Percentiles rank a stretch among this genome's conserved stretches.
Evolutionary conservation across 257 asterid species (phyloP).

Genomic region (Solanum tarijense): DNA sequence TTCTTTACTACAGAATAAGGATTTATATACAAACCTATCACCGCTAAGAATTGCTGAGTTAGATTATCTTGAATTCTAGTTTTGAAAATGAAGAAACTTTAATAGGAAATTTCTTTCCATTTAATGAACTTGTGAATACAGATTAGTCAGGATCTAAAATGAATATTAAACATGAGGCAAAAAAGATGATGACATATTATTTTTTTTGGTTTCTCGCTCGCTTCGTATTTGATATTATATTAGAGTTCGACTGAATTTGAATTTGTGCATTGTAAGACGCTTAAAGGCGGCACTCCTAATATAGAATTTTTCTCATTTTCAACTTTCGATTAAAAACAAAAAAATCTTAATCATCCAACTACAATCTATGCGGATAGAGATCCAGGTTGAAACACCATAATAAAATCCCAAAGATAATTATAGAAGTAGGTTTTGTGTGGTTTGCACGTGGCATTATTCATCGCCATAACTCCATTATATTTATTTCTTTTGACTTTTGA

Average conservation of each 20-base stretch:
- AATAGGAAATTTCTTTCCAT: background rate
- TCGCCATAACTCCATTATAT: background rate
- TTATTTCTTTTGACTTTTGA: slow-evolving; percentile 6
- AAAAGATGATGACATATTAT: background rate
- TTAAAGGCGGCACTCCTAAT: background rate
- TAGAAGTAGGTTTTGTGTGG: background rate
- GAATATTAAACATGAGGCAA: background rate
- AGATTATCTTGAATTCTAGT: too few species aligned
- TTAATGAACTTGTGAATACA: background rate
- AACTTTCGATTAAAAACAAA: background rate
- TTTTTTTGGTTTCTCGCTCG: background rate
- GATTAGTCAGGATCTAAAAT: background rate
- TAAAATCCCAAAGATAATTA: background rate
- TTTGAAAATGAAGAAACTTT: background rate
- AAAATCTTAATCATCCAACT: rapidly evolving
- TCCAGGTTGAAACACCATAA: background rate
- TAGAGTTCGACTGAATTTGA: background rate
- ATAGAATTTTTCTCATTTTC: background rate
- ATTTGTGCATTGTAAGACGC: background rate
- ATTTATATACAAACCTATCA: background rate
- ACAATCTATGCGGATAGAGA: rapidly evolving
- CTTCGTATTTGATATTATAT: background rate
- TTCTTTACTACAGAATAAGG: background rate
- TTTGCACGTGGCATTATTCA: background rate
- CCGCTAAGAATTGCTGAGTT: background rate